These are phyloP conservation scores for Boletus rubroflammeus DNA, from an alignment of 768 basidiomycete species.

Conservation along the genomic window DNA sequence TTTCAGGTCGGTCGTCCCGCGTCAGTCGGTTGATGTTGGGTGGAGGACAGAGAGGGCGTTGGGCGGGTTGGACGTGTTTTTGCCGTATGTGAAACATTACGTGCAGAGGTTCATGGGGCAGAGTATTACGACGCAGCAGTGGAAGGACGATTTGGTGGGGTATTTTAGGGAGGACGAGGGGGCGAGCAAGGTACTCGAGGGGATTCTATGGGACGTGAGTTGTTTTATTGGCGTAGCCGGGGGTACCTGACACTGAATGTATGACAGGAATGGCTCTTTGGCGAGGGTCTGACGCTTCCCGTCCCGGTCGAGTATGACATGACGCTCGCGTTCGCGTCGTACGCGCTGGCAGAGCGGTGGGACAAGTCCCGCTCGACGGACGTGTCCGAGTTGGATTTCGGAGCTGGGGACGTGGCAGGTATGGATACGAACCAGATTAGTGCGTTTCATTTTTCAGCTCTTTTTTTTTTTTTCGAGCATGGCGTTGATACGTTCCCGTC, in stretches of 20 bases:
- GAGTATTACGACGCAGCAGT: constrained; percentile 80
- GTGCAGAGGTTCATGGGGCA: constrained; percentile 76
- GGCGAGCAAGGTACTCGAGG: constrained; percentile 57
- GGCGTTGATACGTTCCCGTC: background rate
- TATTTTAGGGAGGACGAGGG: constrained; percentile 63
- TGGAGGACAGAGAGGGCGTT: constrained; percentile 9
- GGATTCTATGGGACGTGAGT: constrained; percentile 74
- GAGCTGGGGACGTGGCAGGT: constrained; percentile 50
- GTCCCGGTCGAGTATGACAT: constrained; percentile 73
- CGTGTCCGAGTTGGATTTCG: constrained; percentile 50
- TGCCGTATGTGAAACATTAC: constrained; percentile 83
- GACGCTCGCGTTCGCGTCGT: constrained; percentile 65
- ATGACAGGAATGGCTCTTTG: constrained; percentile 73
- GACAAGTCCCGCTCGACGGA: constrained; percentile 54
- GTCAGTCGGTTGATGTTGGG: background rate
- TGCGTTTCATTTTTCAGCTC: constrained; percentile 30
- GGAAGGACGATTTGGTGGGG: constrained; percentile 74
- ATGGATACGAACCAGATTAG: constrained; percentile 79
- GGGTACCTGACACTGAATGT: background rate
- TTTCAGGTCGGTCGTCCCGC: too few species aligned
- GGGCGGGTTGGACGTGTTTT: constrained; percentile 54
- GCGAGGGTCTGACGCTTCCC: constrained; percentile 71
- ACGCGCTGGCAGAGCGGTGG: constrained; percentile 72
- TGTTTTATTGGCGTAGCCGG: background rate
- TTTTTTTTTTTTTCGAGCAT: too few species aligned